Evolutionary conservation across 2,329 filamentous ascomycete genomes (phyloP).

Genomic region (Phialophora chinensis): DNA sequence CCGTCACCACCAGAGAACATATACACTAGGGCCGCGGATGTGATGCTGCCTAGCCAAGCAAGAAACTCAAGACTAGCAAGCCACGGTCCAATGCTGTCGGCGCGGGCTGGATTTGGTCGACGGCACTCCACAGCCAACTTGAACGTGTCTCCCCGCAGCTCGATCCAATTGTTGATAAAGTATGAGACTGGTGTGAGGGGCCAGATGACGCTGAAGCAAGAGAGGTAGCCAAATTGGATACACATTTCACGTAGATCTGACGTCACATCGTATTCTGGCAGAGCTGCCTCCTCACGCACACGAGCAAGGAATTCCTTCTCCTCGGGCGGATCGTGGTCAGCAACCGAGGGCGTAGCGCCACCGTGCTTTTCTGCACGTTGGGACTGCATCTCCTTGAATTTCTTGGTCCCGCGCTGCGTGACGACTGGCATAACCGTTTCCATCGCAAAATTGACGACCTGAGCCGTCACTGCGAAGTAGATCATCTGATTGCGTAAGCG

Average conservation of each 20-base stretch:
- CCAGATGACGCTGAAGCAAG: slow-evolving; percentile 92
- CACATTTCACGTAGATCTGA: slow-evolving; percentile 93
- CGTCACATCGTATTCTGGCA: slow-evolving; percentile 87
- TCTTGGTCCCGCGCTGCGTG: slow-evolving; percentile 77
- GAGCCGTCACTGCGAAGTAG: slow-evolving; percentile 93
- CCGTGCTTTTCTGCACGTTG: slow-evolving; percentile 64
- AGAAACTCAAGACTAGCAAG: slow-evolving; percentile 83
- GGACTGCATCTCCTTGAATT: slow-evolving; percentile 76
- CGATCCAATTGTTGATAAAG: slow-evolving; percentile 93
- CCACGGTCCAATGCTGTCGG: slow-evolving; percentile 95
- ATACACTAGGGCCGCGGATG: slow-evolving; percentile 84
- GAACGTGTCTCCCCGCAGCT: slow-evolving; percentile 88
- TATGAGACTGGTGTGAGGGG: slow-evolving; percentile 89
- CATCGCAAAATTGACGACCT: slow-evolving; percentile 83
- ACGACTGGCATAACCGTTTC: slow-evolving; percentile 85
- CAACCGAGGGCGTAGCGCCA: slow-evolving; percentile 55
- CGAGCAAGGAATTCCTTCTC: slow-evolving; percentile 81
- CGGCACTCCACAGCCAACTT: slow-evolving; percentile 92
- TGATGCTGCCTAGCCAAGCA: slow-evolving; percentile 91
- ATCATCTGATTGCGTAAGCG: slow-evolving; percentile 90
- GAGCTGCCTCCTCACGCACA: slow-evolving; percentile 80
- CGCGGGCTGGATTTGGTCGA: slow-evolving; percentile 84
- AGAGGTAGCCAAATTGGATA: slow-evolving; percentile 85
- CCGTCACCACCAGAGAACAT: slow-evolving; percentile 77
- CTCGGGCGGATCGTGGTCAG: slow-evolving; percentile 70